Base-by-base conservation (phyloP, 1,139 yeast species). In the Saccharomyces hybrid region DNA sequence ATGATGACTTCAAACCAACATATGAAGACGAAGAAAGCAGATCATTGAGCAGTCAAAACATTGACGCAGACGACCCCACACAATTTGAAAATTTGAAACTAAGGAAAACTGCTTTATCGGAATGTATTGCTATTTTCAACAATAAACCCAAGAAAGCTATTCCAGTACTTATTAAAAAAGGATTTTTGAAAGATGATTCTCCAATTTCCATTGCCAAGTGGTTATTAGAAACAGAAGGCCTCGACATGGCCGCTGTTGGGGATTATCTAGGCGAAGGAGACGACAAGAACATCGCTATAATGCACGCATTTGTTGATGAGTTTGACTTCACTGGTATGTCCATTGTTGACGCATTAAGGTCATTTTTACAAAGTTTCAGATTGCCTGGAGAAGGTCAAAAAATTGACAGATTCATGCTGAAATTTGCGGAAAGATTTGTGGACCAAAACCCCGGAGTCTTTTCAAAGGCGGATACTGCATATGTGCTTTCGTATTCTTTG, bases 301-400 rank as follows among this genome's bases (percentile, higher is more conserved):
- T 93, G 98, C 97, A 91, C 72, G 86, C 91, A 4, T 93, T 93
- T 74, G 96, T 93, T 34, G 97, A 91, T 66, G 74, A 79, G 60
- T 84, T 93, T 84, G 91, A 90, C 57, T 93, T 93, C 67, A 74
- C 79, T 13, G 77, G 77, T 50, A 71, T 80, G 59, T 76, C 82
- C 1, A 90, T 93, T 66, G 95, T 91, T 8, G 96, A 85, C 62
- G 95, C 98, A 0, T 76, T 95, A 75, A 81, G 99, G 63, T 75
- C 75, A 9, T 89, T 89, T 65, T 77, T 95, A 57, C 99, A 95
- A 69, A 78, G 84, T 48, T 95, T 95, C 72, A 79, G 99, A 68
- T 78, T 95, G 57, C 99, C 99, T 0, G 99, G 99, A 50, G 99
- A 95, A 73, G 91, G 97, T 1, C 99, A 95, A 72, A 93, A 93